Evolutionary conservation across 192 early-diverging fungal species (phyloP).

Genomic region (Podila verticillata): DNA sequence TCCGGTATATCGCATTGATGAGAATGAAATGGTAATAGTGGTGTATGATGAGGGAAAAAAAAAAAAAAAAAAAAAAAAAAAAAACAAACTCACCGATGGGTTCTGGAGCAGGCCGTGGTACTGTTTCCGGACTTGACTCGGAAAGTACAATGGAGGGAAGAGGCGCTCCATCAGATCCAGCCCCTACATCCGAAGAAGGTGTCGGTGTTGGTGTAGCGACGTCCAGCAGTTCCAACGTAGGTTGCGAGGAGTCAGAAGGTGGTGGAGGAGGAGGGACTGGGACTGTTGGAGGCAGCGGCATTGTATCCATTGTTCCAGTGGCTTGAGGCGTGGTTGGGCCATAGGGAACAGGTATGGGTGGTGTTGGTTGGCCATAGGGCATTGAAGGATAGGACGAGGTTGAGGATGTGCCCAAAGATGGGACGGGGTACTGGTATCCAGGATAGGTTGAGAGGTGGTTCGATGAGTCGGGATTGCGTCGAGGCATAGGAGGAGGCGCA

Average conservation of each 20-base stretch:
- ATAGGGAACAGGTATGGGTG: not conserved
- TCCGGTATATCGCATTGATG: not conserved
- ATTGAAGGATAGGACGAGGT: not conserved
- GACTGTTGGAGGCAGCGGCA: conserved; percentile 12
- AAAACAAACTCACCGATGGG: no score
- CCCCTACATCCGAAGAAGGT: not conserved
- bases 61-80: no score
- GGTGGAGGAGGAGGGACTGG: conserved; percentile 10
- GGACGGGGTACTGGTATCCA: conserved; percentile 7
- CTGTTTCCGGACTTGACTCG: no score
- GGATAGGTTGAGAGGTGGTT: conserved; percentile 38
- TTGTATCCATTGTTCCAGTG: not conserved
- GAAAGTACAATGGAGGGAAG: no score
- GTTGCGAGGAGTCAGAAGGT: not conserved
- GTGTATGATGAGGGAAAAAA: no score
- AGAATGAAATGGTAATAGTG: not conserved
- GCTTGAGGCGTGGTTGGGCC: not conserved
- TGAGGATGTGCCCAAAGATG: not conserved
- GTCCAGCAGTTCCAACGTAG: not conserved
- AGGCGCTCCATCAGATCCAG: not conserved
- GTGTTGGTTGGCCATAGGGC: not conserved
- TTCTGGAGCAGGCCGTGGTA: no score
- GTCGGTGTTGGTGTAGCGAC: not conserved
- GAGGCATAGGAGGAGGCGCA: conserved; percentile 23
- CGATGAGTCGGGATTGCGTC: conserved; percentile 17